Conservation (phyloP, 2,329 filamentous ascomycete species). For the Pseudodiploospora longispora region DNA sequence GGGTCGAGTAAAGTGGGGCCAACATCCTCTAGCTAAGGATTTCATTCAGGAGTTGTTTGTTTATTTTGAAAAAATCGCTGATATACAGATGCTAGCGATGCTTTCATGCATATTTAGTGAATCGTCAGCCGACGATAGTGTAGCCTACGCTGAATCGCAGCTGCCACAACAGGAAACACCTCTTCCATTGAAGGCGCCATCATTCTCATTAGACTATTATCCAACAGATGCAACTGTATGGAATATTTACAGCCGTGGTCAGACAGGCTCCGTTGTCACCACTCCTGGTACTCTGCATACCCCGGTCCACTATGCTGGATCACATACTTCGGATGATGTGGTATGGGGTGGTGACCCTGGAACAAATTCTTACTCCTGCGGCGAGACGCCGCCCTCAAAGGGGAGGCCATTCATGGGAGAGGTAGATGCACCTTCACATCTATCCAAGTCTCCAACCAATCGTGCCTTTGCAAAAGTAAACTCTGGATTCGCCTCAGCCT, state of each 20-base stretch:
- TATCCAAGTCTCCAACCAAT: slow-evolving; percentile 53
- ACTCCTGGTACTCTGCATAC: slow-evolving; percentile 52
- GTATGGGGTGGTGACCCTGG: slow-evolving; percentile 45
- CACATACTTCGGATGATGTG: slow-evolving; percentile 48
- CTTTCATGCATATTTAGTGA: slow-evolving; percentile 62
- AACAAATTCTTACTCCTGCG: slow-evolving; percentile 52
- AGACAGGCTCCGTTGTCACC: slow-evolving; percentile 45
- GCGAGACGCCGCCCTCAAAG: slow-evolving; percentile 51
- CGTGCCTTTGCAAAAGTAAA: slow-evolving; percentile 45
- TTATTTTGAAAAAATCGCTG: slow-evolving; percentile 53
- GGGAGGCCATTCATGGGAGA: slow-evolving; percentile 38
- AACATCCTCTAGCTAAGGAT: slow-evolving; percentile 54
- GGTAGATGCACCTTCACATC: slow-evolving; percentile 36
- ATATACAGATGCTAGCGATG: slow-evolving; percentile 66
- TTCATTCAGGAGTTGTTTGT: slow-evolving; percentile 55
- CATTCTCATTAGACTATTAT: slow-evolving; percentile 60
- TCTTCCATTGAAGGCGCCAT: slow-evolving; percentile 55
- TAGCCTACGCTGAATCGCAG: slow-evolving; percentile 49
- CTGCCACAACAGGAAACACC: slow-evolving; percentile 53
- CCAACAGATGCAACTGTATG: slow-evolving; percentile 49
- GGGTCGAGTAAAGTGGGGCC: slow-evolving; percentile 60
- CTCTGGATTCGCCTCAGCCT: slow-evolving; percentile 44
- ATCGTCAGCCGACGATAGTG: slow-evolving; percentile 44
- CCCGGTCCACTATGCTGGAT: slow-evolving; percentile 45
- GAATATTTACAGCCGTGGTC: slow-evolving; percentile 43